Evolutionary conservation across 148 eudicot species (phyloP).

Genomic region (Diospyros kaki): DNA sequence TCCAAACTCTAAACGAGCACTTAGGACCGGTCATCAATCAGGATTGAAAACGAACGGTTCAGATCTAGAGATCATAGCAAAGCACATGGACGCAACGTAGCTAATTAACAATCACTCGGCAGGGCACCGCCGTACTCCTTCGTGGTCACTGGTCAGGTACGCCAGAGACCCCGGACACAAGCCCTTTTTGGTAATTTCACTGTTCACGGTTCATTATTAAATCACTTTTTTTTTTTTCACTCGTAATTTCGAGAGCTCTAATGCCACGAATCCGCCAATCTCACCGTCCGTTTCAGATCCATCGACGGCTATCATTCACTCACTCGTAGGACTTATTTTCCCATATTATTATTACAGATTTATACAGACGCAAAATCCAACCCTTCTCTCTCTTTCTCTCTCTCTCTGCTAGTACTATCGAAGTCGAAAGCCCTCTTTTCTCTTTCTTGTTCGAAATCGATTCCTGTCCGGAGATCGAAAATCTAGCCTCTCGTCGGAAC

Average conservation of each 20-base stretch:
- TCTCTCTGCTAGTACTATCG: constrained; percentile 7
- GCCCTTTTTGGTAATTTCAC: constrained; percentile 5
- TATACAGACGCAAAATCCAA: neutral
- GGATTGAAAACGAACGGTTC: too few relatives aligned
- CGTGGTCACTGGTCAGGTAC: neutral
- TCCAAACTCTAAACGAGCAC: too few relatives aligned
- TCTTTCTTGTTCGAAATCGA: neutral
- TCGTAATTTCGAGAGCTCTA: neutral
- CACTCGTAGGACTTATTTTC: neutral
- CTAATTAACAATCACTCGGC: too few relatives aligned
- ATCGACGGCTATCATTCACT: neutral
- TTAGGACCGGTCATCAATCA: too few relatives aligned
- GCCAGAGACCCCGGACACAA: neutral
- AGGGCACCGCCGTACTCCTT: neutral
- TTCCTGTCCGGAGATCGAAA: neutral
- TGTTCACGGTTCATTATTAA: neutral
- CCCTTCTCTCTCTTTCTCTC: neutral
- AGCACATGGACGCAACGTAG: too few relatives aligned
- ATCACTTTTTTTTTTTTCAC: neutral
- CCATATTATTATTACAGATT: neutral
- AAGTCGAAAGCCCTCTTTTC: neutral
- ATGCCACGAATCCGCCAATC: neutral
- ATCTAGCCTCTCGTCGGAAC: neutral
- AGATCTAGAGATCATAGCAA: too few relatives aligned
- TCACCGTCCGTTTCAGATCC: neutral